phyloP scores from a whole-genome alignment of 768 basidiomycete species.

The Clitopilus passeckerianus region DNA sequence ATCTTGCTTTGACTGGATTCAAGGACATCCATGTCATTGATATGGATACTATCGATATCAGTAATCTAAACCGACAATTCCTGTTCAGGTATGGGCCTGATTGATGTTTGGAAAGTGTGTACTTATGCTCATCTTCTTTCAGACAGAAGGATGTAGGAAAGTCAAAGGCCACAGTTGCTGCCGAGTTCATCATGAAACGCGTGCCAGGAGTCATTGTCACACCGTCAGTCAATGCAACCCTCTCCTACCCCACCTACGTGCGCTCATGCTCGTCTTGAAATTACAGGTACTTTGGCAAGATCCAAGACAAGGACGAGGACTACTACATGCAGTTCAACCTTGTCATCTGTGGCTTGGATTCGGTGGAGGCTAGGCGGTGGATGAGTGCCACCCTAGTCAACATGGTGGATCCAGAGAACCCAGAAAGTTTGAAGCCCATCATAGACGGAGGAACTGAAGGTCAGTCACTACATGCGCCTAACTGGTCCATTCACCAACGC shows the following conservation, averaged over 20 bases:
- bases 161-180: constrained; percentile 90
- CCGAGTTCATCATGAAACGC: constrained; percentile 94
- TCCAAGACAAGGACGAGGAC: constrained; percentile 93
- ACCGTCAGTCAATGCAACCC: constrained; percentile 58
- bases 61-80: constrained; percentile 97
- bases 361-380: constrained; percentile 96
- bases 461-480: constrained; percentile 17
- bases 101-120: not conserved
- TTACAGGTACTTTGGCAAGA: constrained; percentile 88
- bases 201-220: constrained; percentile 96
- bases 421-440: constrained; percentile 91
- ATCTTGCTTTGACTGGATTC: constrained; percentile 94
- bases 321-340: constrained; percentile 98
- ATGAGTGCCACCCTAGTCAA: constrained; percentile 97
- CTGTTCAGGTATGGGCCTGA: constrained; percentile 70
- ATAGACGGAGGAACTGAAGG: constrained; percentile 99
- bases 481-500: not conserved
- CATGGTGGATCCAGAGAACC: constrained; percentile 88
- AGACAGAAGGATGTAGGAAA: constrained; percentile 90
- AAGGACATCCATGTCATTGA: constrained; percentile 99
- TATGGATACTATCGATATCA: constrained; percentile 99
- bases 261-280: not conserved
- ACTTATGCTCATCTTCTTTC: constrained; percentile 1
- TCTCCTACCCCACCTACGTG: not conserved
- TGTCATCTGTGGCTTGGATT: constrained; percentile 95